phyloP scores from a whole-genome alignment of 345 rosid genomes.

The Luvunga scandens region DNA sequence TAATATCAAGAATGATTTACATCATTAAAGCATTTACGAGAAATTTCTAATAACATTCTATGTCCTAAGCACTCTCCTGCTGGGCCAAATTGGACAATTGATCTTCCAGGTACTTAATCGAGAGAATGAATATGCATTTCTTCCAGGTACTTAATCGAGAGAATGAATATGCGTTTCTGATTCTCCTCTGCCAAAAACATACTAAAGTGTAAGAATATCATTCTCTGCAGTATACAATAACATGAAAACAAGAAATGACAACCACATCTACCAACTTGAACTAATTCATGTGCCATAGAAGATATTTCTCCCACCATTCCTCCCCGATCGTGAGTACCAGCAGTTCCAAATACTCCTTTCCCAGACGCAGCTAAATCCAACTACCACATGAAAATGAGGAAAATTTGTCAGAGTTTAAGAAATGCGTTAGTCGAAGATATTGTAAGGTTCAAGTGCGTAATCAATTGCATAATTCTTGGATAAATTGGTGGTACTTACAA shows the following conservation, averaged over 20 bases:
- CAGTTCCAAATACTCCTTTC: conserved; percentile 67
- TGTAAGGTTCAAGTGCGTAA: background rate
- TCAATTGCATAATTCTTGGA: background rate
- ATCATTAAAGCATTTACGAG: no score
- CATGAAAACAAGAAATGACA: background rate
- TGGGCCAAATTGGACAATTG: no score
- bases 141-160: no score
- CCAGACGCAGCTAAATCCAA: conserved; percentile 77
- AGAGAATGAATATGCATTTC: no score
- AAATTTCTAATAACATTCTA: no score
- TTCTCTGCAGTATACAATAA: no score
- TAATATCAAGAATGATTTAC: no score
- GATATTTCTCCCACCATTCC: conserved; percentile 91
- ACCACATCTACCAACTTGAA: conserved; percentile 45
- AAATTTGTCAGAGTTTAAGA: background rate
- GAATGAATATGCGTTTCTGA: no score
- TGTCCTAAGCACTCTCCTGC: no score
- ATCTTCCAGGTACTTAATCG: no score
- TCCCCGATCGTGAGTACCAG: conserved; percentile 82
- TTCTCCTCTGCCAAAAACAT: no score
- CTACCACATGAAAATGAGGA: conserved; percentile 23
- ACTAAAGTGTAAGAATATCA: no score
- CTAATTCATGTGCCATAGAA: conserved; percentile 56
- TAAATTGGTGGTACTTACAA: conserved; percentile 45
- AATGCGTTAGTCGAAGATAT: background rate